Base-by-base conservation (phyloP, 1,139 yeast genomes). In the Casaregolazyma suthepensis region DNA sequence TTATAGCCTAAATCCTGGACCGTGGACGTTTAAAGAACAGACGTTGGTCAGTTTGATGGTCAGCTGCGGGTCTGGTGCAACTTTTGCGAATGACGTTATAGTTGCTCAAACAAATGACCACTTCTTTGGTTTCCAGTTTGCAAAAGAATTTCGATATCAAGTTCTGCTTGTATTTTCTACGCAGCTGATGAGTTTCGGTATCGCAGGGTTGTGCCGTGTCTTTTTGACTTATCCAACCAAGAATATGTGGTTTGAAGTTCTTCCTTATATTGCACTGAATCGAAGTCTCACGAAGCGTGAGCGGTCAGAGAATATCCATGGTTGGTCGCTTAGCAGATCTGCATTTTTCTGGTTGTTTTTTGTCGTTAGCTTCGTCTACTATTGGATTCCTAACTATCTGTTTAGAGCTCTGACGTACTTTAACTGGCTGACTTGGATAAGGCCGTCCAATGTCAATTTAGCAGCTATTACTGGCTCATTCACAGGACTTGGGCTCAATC, bases 21-120 rank as follows among this genome's bases (percentile, higher is more conserved):
- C 83, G 5, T 86, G 88, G 87, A 73, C 45, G 2, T 76, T 72
- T 62, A 85, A 85, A 65, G 93, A 85, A 63, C 89, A 85, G 71
- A 80, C 81, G 83, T 71, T 81, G 56, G 71, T 81, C 1, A 78
- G 85, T 1, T 52, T 78, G 37, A 70, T 77, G 58, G 73, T 75
- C 57, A 69, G 76, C 42, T 73, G 73, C 45, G 66, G 78, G 9
- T 69, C 72, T 47, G 74, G 74, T 22, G 66, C 73, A 45, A 72
- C 79, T 29, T 77, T 78, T 56, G 78, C 65, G 42, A 58, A 63
- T 48, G 62, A 66, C 54, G 53, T 67, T 23, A 59, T 70, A 49
- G 51, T 62, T 19, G 60, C 62, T 48, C 71, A 59, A 66, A 59
- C 60, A 52, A 56, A 66, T 52, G 53, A 60, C 17, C 54, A 64